Base-by-base conservation (phyloP, 1,139 yeast genomes). In the Saccharomycopsis hybrid region DNA sequence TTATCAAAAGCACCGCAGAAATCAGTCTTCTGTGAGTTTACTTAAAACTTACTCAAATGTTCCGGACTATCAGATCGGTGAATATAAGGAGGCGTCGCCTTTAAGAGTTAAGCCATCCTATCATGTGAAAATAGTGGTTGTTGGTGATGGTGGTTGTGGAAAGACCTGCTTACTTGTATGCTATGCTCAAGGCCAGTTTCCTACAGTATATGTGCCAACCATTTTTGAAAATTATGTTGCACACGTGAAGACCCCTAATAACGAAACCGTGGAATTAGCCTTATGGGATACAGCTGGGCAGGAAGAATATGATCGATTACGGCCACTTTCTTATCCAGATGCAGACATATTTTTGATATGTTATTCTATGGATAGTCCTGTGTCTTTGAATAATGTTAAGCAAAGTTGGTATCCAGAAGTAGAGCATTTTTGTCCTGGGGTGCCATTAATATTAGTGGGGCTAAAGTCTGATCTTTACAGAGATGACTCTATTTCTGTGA, bases 251-350 rank as follows among this genome's bases (percentile, higher is more conserved):
- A 73, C 82, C 0, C 81, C 87, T 1, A 59, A 50, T 47, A 77
- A 79, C 56, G 59, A 67, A 2, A 62, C 73, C n/a, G 75, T 82
- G 53, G 94, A 80, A 67, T 70, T 87, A 60, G 92, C 85, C 30
- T 67, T 87, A 43, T 86, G 95, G 95, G 97, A 90, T 65, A 88
- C 97, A 0, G 96, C 96, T 0, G 96, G 96, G 3, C 96, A 88
- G 66, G 96, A 88, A 65, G 95, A 87, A 64, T 88, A 87, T 63
- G 95, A 85, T 64, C 68, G 96, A 52, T 69, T 88, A 54, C 71
- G 97, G 57, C 94, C 96, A 7, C 71, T 89, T 51, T 78, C 87
- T 53, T 89, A 89, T 63, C 89, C 92, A 7, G 95, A 85, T 57
- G 89, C 83, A 2, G 86, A 87, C 63, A 67, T 88, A 1, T 66